A percentile compares a stretch with the other conserved stretches of the same genome.
Conservation (phyloP, 108 stramenopile genomes). For the Chaetoceros tenuissimus region DNA sequence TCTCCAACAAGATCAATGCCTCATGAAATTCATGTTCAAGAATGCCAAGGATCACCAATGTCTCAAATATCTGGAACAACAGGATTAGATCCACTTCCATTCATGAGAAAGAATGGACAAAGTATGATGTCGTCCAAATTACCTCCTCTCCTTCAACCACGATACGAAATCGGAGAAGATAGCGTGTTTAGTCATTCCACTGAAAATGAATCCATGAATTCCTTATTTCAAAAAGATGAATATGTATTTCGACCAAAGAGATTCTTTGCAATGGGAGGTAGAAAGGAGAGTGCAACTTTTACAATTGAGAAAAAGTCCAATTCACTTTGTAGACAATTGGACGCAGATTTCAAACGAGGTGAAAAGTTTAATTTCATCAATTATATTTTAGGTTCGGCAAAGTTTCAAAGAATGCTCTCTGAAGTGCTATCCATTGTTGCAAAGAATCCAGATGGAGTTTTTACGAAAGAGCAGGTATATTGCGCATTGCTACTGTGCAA, state of each 20-base stretch:
- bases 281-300: not conserved
- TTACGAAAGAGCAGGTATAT: conserved; percentile 32
- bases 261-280: not conserved
- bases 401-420: not conserved
- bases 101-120: not conserved
- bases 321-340: too few species aligned
- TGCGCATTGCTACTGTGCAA: conserved; percentile 41
- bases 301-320: too few species aligned
- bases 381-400: not conserved
- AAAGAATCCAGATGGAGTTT: not conserved
- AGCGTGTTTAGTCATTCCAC: not conserved
- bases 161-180: too few species aligned
- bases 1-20: not conserved
- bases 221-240: not conserved
- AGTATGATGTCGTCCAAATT: not conserved
- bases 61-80: not conserved
- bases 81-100: not conserved
- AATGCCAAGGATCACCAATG: not conserved
- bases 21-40: not conserved
- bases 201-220: not conserved
- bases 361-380: too few species aligned
- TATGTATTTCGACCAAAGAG: not conserved
- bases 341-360: too few species aligned
- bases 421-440: conserved; percentile 4
- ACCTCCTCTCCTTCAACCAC: too few species aligned